Percentiles rank a stretch among this genome's conserved stretches.
phyloP scores from a whole-genome alignment of 78 protist species.

The Dictyostelium purpureum region DNA sequence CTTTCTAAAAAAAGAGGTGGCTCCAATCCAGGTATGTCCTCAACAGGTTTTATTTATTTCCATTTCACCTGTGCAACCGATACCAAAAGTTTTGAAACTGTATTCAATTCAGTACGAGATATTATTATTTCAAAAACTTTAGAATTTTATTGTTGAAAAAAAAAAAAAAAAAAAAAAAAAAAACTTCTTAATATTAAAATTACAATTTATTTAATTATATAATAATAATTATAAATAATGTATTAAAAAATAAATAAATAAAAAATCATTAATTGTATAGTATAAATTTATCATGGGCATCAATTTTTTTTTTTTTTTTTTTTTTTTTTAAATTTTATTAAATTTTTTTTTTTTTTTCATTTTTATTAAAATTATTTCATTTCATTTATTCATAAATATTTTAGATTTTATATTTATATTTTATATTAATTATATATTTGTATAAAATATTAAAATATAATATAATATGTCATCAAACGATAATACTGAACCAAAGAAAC shows the following conservation, averaged over 20 bases:
- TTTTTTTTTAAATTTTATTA: background rate
- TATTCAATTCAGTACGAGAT: slow-evolving; percentile 71
- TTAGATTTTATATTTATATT: too few species aligned
- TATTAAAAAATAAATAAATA: background rate
- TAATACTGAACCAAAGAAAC: background rate
- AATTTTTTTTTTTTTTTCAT: background rate
- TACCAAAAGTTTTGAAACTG: slow-evolving; percentile 73
- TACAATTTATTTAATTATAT: too few species aligned
- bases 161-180: background rate
- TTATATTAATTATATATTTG: too few species aligned
- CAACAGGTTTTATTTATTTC: slow-evolving; percentile 37
- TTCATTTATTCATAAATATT: too few species aligned
- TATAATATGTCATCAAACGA: background rate
- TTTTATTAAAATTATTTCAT: too few species aligned
- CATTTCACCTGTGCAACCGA: slow-evolving; percentile 82
- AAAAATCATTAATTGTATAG: background rate
- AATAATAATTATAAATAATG: background rate
- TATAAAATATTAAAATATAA: too few species aligned
- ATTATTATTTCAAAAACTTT: slow-evolving; percentile 55
- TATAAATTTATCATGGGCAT: background rate
- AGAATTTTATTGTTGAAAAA: slow-evolving; percentile 11
- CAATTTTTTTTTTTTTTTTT: background rate
- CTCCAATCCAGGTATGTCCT: background rate
- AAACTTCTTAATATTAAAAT: too few species aligned
- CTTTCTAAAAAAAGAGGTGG: slow-evolving; percentile 35